phyloP scores from a whole-genome alignment of 441 rosid genomes.

The Arabidopsis lyrata region DNA sequence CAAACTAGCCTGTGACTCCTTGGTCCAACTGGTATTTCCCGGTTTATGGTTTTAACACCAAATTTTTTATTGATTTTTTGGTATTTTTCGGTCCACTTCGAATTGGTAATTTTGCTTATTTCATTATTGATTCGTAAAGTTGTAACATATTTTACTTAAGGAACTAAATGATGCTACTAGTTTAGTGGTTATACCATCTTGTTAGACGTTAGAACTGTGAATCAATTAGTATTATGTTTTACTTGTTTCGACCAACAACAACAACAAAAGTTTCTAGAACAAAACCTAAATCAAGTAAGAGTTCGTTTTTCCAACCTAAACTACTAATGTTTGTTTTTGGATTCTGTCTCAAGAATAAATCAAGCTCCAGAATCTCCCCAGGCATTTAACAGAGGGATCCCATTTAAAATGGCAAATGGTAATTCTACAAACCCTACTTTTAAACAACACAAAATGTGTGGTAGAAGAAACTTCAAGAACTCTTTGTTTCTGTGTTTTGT shows the following conservation, averaged over 20 bases:
- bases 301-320: constrained; percentile 34
- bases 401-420: constrained; percentile 15
- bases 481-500: neutral
- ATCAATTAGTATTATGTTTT: neutral
- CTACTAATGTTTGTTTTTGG: constrained; percentile 7
- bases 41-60: neutral
- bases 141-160: neutral
- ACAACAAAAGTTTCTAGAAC: neutral
- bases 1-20: no score
- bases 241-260: neutral
- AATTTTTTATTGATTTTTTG: neutral
- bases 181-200: no score
- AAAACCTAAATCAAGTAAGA: constrained; percentile 35
- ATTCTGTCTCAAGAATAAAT: constrained; percentile 4
- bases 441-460: constrained; percentile 22
- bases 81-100: neutral
- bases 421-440: constrained; percentile 14
- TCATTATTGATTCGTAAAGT: no score
- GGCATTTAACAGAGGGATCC: constrained; percentile 21
- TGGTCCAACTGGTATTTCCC: neutral
- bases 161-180: no score
- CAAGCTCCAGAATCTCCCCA: constrained; percentile 21
- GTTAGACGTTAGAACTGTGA: no score
- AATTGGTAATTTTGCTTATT: neutral
- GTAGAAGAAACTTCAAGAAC: constrained; percentile 24